These are phyloP conservation scores for Amaranthus palmeri DNA, from an alignment of 148 eudicot species.

Conservation along the genomic window DNA sequence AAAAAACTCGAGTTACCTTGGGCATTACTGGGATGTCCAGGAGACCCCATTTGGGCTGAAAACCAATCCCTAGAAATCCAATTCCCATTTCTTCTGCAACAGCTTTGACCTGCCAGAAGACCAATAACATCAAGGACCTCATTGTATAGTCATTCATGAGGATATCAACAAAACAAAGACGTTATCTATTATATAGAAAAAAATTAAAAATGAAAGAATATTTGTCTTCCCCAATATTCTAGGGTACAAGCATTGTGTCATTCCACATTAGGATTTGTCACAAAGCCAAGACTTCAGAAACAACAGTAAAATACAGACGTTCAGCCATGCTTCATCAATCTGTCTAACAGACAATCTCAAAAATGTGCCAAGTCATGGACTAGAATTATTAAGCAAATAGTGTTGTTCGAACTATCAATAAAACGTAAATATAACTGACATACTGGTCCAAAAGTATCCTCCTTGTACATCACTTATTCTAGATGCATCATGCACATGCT, in stretches of 20 bases:
- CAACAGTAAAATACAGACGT: neutral
- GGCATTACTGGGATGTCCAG: slow-evolving; percentile 96
- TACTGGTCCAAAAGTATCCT: neutral
- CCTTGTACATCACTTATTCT: neutral
- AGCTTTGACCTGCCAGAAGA: slow-evolving; percentile 74
- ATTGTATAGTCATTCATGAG: neutral
- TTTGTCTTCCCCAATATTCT: slow-evolving; percentile 2
- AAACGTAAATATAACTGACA: neutral
- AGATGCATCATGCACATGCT: neutral
- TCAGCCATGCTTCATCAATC: slow-evolving; percentile 3
- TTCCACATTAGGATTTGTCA: neutral
- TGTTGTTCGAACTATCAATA: neutral
- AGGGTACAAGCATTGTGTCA: neutral
- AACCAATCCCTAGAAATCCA: slow-evolving; percentile 92
- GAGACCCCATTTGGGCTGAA: slow-evolving; percentile 85
- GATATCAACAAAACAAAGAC: slow-evolving; percentile 1
- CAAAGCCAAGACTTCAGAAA: neutral
- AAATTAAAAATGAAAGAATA: neutral
- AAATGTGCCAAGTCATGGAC: neutral
- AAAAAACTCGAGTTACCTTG: slow-evolving; percentile 45
- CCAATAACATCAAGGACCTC: slow-evolving; percentile 4
- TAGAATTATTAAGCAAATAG: neutral
- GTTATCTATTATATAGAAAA: neutral
- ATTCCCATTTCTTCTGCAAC: slow-evolving; percentile 99
- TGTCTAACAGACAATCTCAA: neutral